These are phyloP conservation scores for Parietaria judaica DNA, from an alignment of 306 rosid species.

Conservation along the genomic window DNA sequence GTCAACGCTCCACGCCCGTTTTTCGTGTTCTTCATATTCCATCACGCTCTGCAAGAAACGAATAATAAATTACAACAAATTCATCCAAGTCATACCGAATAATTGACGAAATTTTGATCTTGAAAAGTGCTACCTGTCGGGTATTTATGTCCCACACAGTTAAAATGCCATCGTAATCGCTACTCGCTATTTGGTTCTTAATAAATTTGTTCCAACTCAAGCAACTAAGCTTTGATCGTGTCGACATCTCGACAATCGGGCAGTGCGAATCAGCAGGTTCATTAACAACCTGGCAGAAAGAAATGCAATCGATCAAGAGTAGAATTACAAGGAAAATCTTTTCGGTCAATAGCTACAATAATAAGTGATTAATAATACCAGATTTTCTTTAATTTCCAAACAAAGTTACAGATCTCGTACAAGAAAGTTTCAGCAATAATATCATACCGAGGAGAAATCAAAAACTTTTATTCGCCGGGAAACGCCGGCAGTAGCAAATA, in stretches of 20 bases:
- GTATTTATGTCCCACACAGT: constrained; percentile 95
- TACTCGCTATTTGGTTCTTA: constrained; percentile 93
- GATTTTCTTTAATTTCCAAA: background rate
- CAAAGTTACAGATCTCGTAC: background rate
- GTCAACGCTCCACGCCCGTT: constrained; percentile 99
- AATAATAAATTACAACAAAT: background rate
- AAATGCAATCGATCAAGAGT: constrained; percentile 13
- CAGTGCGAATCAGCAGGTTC: constrained; percentile 81
- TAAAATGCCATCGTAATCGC: constrained; percentile 95
- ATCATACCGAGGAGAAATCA: constrained; percentile 76
- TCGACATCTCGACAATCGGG: constrained; percentile 92
- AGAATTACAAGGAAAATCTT: background rate
- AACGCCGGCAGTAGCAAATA: constrained; percentile 98
- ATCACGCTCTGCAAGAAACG: constrained; percentile 58
- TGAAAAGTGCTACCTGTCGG: constrained; percentile 57
- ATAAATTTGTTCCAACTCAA: constrained; percentile 92
- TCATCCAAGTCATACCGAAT: background rate
- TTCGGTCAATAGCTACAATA: background rate
- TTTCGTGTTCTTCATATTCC: constrained; percentile 99
- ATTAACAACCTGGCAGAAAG: constrained; percentile 69
- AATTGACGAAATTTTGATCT: background rate
- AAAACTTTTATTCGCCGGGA: constrained; percentile 92
- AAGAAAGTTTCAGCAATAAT: constrained; percentile 1
- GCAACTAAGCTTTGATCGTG: constrained; percentile 97
- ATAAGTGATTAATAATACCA: background rate